Evolutionary conservation across 768 basidiomycete genomes (phyloP).

Genomic region (Crucibulum laeve): DNA sequence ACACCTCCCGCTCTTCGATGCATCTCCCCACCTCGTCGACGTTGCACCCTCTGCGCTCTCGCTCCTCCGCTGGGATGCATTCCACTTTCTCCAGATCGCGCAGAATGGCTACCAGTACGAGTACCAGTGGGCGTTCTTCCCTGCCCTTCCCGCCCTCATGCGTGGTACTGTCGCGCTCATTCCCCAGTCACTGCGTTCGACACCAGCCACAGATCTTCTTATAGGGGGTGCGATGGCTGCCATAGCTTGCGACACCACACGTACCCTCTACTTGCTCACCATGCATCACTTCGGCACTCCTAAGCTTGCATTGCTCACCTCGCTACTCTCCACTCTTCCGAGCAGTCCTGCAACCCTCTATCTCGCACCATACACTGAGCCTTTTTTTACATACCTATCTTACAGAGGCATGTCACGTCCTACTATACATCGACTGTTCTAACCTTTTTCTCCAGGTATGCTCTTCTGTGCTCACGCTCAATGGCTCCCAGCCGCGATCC

Average conservation of each 20-base stretch:
- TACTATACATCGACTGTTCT: not conserved
- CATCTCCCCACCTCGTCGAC: slow-evolving; percentile 25
- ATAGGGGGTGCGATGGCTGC: slow-evolving; percentile 31
- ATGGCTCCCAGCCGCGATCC: slow-evolving; percentile 54
- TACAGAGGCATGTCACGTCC: slow-evolving; percentile 52
- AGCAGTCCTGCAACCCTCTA: slow-evolving; percentile 75
- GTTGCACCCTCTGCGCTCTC: slow-evolving; percentile 8
- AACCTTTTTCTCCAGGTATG: slow-evolving; percentile 43
- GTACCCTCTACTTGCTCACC: slow-evolving; percentile 55
- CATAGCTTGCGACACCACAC: slow-evolving; percentile 35
- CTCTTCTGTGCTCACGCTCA: slow-evolving; percentile 41
- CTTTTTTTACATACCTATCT: slow-evolving; percentile 79
- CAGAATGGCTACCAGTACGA: slow-evolving; percentile 57
- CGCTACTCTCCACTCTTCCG: slow-evolving; percentile 70
- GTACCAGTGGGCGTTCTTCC: slow-evolving; percentile 86
- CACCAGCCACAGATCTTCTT: slow-evolving; percentile 20
- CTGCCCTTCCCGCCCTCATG: slow-evolving; percentile 59
- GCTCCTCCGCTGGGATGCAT: slow-evolving; percentile 80
- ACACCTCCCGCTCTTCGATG: slow-evolving; percentile 33
- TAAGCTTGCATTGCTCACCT: slow-evolving; percentile 54
- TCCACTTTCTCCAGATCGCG: slow-evolving; percentile 78
- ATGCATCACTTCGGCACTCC: slow-evolving; percentile 50
- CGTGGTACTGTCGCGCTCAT: slow-evolving; percentile 20
- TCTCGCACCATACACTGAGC: slow-evolving; percentile 76
- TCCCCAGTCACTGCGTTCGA: not conserved